Base-by-base conservation (phyloP, 2,329 filamentous ascomycete species). In the Macrophomina phaseolina region DNA sequence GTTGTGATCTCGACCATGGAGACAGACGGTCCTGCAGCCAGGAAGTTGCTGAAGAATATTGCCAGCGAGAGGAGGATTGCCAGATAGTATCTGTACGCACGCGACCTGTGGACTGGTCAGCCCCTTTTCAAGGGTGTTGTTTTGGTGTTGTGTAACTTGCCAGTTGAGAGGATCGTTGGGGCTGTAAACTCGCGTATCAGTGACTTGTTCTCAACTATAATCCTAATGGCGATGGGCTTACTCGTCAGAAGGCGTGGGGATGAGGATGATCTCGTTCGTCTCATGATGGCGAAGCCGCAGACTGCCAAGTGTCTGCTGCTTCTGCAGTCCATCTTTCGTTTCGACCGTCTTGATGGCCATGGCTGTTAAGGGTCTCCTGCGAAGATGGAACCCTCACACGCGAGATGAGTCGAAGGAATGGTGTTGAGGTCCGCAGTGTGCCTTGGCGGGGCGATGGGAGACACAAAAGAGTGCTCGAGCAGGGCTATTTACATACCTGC, bases 21-120 rank as follows among this genome's bases (percentile, higher is more conserved):
- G 36, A 87, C 81, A 3, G 81, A 81, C 3, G 85, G 85, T 0
- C 80, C 85, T n/a, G 84, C 85, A 0, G 85, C 84, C 4, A 87
- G 75, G 69, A 87, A 87, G 73, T 87, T 87, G 75, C 81, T 85
- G 74, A 87, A 80, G 68, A 85, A 78, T 77, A 87, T 86, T 63
- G 85, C 84, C 3, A 83, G 68, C 71, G 83, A 86, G 40, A 86
- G 80, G 14, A 85, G 74, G 56, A 76, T 71, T 8, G 84, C 83
- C 45, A 83, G 82, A 72, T 85, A 86, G 68, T 81, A 79, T 61
- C 85, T 83, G 69, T 82, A 84, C 70, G 78, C 75, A 75, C 79
- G 70, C 9, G 71, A 71, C 73, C 74, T 73, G 46, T 48, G 7
- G 6, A 42, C 16, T 30, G 7, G 16, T 48, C 12, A 49, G 65